Evolutionary conservation across 78 protist genomes (phyloP), one percentile per base, ranked within the genome.

Genomic region (Cyanophora paradoxa): DNA sequence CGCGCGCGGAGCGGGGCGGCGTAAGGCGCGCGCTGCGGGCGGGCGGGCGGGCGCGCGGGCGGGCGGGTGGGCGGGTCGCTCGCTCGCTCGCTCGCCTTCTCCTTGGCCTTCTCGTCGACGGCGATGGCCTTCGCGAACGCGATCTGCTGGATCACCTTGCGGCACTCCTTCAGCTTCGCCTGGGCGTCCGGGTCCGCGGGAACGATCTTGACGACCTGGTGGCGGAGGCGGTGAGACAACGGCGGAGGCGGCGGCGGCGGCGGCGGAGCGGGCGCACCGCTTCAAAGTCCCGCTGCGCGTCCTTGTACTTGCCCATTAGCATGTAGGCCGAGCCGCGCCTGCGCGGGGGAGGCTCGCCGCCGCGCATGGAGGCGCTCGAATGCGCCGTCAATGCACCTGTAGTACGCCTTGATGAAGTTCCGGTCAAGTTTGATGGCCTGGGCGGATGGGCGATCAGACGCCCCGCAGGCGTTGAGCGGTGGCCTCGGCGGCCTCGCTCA

Each of bases 271-370:
- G 34, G 11, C 42, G 28, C 34, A 83, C 88, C 37, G 56, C 19
- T 19, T 67, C 24, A 30, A 91, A 84, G 72, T 81, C 90, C 22
- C 50, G 20, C 41, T 75, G 74, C 7, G 91, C 90, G 39, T 82
- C 92, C 37, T 83, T 77, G 74, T 28, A 85, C 72, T 90, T 70
- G 26, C 87, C 82, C 44, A 92, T 80, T 44, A 71, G 83, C 77
- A 94, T 40, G 65, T 79, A 26, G 3, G 94, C 93, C 2, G 89
- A 44, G 0, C 87, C 98, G 11, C 90, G 74, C 14, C 98, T n/a
- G n/a, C n/a, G n/a, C n/a, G n/a, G n/a, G n/a, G n/a, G n/a, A n/a
- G n/a, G n/a, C n/a, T n/a, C n/a, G n/a, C n/a, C n/a, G n/a, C n/a
- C n/a, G n/a, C n/a, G n/a, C n/a, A n/a, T n/a, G n/a, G n/a, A n/a